Base-by-base conservation (phyloP, 2,329 filamentous ascomycete species). In the Rhinocladiella mackenziei region DNA sequence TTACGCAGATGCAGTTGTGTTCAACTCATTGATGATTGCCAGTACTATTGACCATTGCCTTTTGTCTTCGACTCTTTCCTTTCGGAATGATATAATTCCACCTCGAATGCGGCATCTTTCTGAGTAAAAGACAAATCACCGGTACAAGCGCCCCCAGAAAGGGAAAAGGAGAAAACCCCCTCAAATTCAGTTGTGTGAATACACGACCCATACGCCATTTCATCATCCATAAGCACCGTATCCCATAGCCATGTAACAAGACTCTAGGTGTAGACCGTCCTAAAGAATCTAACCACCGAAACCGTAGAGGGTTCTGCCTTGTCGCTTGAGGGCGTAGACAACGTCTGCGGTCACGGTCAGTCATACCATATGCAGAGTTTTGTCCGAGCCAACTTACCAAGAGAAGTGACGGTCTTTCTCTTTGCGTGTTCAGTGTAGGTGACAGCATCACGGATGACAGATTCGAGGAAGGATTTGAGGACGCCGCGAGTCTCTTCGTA, bases 351-450 rank as follows among this genome's bases (percentile, higher is more conserved):
- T 2, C 9, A 13, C 14, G 10, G 39, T 48, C 39, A 44, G 45
- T 40, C 14, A 34, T 7, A 10, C 18, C 26, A 10, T 8, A 22
- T n/a, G 11, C 19, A n/a, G 5, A 34, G 17, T 36, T 34, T 8
- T 6, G 11, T 29, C 5, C 22, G 28, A 33, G 20, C 20, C 11
- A 18, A 45, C 50, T 38, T 49, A 52, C 50, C 50, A 35, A 82
- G 76, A 7, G 79, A 82, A 23, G 79, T 86, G 67, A 86, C 83
- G 10, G 83, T 86, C 81, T 86, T 86, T 70, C 83, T 80, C 80
- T 86, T 86, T 71, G 83, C 83, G 73, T 86, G 82, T 73, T 86
- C 82, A 43, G 82, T 86, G 74, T 86, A 86, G 64, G 82, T 86
- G 71, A 86, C 82, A 54, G 82, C 82, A 56, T 86, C 82, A 67